Evolutionary conservation across 2,329 filamentous ascomycete genomes (phyloP).

Genomic region (Paracamarosporium sp.): DNA sequence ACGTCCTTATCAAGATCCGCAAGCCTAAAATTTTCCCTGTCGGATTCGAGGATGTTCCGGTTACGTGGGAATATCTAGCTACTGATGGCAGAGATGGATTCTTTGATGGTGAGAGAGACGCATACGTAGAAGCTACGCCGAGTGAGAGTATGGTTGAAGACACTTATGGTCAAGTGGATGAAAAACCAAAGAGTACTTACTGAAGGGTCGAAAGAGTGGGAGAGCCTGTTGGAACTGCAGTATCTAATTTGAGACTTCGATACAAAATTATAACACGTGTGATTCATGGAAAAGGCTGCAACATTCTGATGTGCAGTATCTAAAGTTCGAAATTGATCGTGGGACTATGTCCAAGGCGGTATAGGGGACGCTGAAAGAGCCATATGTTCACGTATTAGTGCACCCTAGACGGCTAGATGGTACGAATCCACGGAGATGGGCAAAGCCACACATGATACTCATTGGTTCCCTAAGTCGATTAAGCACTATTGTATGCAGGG

Average conservation of each 20-base stretch:
- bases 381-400: too few species aligned
- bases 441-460: too few species aligned
- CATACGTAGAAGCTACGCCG: background rate
- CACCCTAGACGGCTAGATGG: too few species aligned
- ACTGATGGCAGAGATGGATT: slow-evolving; percentile 35
- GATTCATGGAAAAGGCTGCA: too few species aligned
- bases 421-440: too few species aligned
- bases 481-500: background rate
- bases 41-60: slow-evolving; percentile 24
- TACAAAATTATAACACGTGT: background rate
- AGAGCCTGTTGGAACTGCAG: background rate
- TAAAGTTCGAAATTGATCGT: too few species aligned
- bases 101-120: slow-evolving; percentile 34
- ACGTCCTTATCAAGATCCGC: slow-evolving; percentile 21
- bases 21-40: slow-evolving; percentile 25
- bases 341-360: too few species aligned
- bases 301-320: too few species aligned
- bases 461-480: too few species aligned
- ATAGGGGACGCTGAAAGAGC: too few species aligned
- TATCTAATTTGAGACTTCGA: too few species aligned
- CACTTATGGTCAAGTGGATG: background rate
- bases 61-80: slow-evolving; percentile 30
- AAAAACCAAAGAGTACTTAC: background rate
- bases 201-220: background rate
- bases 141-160: background rate